phyloP scores from a whole-genome alignment of 805 yeast species.

The Saccharomycopsis sp. region DNA sequence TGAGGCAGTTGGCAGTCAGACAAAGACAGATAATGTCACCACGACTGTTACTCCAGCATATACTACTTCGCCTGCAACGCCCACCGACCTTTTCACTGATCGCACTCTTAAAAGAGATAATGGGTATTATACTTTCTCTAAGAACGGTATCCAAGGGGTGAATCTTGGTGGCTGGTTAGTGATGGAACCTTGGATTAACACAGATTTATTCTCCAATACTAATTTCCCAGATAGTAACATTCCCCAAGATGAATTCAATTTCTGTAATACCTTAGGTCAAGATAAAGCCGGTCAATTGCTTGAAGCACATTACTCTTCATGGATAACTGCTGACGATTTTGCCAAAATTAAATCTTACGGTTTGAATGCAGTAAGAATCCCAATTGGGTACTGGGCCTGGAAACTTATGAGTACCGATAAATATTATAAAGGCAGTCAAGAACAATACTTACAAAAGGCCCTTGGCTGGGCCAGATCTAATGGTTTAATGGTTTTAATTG shows the following conservation, averaged over 20 bases:
- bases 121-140: conserved; percentile 16
- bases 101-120: no score
- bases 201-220: conserved; percentile 42
- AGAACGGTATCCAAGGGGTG: conserved; percentile 34
- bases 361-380: conserved; percentile 63
- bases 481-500: conserved; percentile 63
- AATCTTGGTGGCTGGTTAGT: conserved; percentile 73
- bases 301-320: conserved; percentile 47
- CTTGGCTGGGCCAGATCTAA: conserved; percentile 59
- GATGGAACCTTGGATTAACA: conserved; percentile 65
- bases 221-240: conserved; percentile 31
- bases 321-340: conserved; percentile 56
- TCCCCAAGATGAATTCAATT: conserved; percentile 58
- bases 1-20: no score
- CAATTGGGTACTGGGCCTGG: conserved; percentile 79
- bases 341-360: conserved; percentile 44
- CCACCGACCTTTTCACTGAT: conserved; percentile 9
- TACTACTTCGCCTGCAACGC: conserved; percentile 3
- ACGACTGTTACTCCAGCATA: neutral
- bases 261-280: conserved; percentile 42
- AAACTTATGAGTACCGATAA: conserved; percentile 41
- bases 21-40: neutral
- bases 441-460: conserved; percentile 55
- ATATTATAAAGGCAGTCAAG: conserved; percentile 40
- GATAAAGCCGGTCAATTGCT: conserved; percentile 37